Evolutionary conservation across 345 rosid species (phyloP).

Genomic region (Populus nigra): DNA sequence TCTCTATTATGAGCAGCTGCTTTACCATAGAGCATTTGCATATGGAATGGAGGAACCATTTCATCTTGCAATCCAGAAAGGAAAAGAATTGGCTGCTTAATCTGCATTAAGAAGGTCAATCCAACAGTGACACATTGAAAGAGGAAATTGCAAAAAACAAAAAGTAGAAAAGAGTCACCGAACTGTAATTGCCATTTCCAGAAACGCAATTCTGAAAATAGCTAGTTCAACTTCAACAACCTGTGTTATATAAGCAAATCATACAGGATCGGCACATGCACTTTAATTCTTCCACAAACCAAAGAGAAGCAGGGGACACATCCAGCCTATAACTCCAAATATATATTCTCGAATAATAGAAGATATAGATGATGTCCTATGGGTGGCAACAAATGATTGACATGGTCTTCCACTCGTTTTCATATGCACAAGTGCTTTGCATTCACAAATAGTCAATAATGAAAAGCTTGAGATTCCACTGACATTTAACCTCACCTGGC

Average conservation of each 20-base stretch:
- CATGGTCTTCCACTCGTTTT: background rate
- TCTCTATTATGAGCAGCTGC: conserved; percentile 77
- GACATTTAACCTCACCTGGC: conserved; percentile 55
- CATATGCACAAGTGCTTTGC: background rate
- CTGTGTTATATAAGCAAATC: background rate
- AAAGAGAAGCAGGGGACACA: background rate
- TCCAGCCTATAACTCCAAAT: background rate
- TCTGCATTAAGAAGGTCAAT: conserved; percentile 44
- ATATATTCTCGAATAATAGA: background rate
- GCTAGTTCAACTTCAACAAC: conserved; percentile 5
- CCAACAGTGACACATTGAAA: conserved; percentile 1
- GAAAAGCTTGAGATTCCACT: conserved; percentile 6
- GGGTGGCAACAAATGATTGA: background rate
- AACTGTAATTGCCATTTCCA: conserved; percentile 4
- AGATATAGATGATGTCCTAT: background rate
- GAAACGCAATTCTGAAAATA: conserved; percentile 2
- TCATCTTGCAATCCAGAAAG: conserved; percentile 97
- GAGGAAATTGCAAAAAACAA: background rate
- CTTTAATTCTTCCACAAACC: background rate
- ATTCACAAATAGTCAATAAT: background rate
- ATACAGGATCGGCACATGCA: background rate
- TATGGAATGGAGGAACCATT: conserved; percentile 94
- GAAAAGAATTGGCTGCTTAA: conserved; percentile 87
- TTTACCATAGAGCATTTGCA: conserved; percentile 85
- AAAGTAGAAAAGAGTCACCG: background rate